These are phyloP conservation scores for Neurospora sp. DNA, from an alignment of 495 filamentous ascomycete genomes.

Conservation along the genomic window DNA sequence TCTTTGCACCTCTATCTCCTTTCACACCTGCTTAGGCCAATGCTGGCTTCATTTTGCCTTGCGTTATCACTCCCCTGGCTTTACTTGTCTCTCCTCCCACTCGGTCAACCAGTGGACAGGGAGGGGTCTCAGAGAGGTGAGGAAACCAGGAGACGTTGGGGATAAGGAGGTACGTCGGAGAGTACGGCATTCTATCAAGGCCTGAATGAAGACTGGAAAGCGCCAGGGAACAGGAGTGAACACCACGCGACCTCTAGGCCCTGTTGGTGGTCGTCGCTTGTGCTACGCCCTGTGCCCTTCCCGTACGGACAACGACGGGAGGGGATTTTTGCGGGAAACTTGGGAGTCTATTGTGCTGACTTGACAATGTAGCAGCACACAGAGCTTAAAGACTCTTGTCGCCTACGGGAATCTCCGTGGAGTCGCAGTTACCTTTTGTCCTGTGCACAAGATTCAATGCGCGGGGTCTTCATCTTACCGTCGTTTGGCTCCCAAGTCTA, in stretches of 20 bases:
- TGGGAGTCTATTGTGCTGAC: neutral
- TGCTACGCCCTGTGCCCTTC: neutral
- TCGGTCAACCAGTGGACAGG: neutral
- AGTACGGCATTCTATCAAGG: neutral
- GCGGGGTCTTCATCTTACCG: neutral
- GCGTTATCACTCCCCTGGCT: neutral
- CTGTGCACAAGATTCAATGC: neutral
- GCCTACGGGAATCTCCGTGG: neutral
- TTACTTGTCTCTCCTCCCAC: neutral
- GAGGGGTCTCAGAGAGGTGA: neutral
- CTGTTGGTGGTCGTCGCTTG: neutral
- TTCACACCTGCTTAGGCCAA: neutral
- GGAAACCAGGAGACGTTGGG: neutral
- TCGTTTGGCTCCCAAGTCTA: neutral
- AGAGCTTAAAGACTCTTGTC: neutral
- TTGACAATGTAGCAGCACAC: neutral
- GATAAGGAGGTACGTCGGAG: neutral
- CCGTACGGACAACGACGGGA: neutral
- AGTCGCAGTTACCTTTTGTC: neutral
- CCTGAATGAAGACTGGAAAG: neutral
- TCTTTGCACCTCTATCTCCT: neutral
- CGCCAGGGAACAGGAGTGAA: neutral
- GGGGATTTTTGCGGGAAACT: neutral
- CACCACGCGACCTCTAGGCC: neutral
- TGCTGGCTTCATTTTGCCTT: neutral